These are phyloP conservation scores for Gymnopilus dilepis DNA, from an alignment of 768 basidiomycete genomes.

Conservation along the genomic window DNA sequence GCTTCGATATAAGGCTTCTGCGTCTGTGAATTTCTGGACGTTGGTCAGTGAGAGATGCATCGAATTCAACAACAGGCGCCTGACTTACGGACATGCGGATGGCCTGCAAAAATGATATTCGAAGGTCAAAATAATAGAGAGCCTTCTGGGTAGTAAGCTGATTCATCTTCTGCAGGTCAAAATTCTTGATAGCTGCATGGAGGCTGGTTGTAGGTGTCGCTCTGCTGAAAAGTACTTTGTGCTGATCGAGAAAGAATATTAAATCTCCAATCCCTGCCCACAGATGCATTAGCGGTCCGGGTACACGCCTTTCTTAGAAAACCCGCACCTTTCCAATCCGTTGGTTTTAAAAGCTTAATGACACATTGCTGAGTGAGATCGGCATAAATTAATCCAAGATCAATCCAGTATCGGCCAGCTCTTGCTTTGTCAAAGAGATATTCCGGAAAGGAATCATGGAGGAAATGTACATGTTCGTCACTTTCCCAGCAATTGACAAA, in stretches of 20 bases:
- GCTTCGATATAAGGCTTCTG: not conserved
- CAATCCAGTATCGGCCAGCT: slow-evolving; percentile 2
- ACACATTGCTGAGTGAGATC: not conserved
- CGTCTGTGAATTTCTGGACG: not conserved
- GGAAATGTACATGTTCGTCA: not conserved
- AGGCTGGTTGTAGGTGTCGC: not conserved
- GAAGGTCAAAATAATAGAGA: not conserved
- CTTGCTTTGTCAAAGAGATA: slow-evolving; percentile 2
- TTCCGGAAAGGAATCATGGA: not conserved
- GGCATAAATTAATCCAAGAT: not conserved
- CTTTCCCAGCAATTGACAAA: not conserved
- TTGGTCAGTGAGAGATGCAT: not conserved
- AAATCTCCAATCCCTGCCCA: not conserved
- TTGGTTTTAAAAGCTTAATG: not conserved
- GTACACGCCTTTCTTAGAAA: too few species aligned
- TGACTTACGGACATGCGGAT: slow-evolving; percentile 3
- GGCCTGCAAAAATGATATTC: not conserved
- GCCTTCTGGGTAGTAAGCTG: not conserved
- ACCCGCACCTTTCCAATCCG: not conserved
- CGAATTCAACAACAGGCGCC: not conserved
- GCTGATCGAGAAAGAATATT: not conserved
- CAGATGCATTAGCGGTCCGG: not conserved
- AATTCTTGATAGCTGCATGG: not conserved
- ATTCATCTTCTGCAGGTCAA: not conserved
- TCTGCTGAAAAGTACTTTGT: not conserved